These are phyloP conservation scores for Botrytis elliptica DNA, from an alignment of 2,329 filamentous ascomycete genomes.

Conservation along the genomic window DNA sequence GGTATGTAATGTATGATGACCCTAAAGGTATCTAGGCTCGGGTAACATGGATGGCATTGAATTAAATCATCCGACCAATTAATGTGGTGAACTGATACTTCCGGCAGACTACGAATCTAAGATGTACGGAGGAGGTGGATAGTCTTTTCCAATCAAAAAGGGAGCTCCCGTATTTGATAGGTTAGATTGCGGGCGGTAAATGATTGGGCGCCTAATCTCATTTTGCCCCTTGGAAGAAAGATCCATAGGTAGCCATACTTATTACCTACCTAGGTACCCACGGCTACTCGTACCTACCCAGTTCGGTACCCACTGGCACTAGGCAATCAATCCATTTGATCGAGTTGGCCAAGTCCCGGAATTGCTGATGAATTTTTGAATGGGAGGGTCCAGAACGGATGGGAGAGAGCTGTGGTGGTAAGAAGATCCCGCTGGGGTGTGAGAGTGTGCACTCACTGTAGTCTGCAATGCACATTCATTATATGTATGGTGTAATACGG, in stretches of 20 bases:
- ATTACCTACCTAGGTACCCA: too few relatives aligned
- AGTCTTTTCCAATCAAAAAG: neutral
- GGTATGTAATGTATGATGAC: neutral
- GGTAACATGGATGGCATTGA: neutral
- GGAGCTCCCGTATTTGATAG: constrained; percentile 15
- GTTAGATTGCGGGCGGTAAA: constrained; percentile 15
- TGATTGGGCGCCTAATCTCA: constrained; percentile 21
- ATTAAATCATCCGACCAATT: constrained; percentile 6
- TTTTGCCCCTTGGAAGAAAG: neutral
- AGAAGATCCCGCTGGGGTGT: neutral
- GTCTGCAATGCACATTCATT: neutral
- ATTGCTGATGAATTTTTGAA: neutral
- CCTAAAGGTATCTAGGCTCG: neutral
- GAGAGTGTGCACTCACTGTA: too few relatives aligned
- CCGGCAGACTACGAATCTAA: neutral
- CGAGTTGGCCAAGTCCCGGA: neutral
- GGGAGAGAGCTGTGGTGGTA: neutral
- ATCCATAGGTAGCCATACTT: neutral
- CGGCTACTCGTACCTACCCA: too few relatives aligned
- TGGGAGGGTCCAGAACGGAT: neutral
- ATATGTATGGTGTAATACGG: neutral
- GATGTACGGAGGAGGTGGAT: neutral
- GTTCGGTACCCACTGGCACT: neutral
- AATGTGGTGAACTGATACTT: neutral
- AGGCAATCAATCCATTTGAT: neutral